Conservation (phyloP, 176 grass and related monocot genomes). For the Calamus simplicifolius region DNA sequence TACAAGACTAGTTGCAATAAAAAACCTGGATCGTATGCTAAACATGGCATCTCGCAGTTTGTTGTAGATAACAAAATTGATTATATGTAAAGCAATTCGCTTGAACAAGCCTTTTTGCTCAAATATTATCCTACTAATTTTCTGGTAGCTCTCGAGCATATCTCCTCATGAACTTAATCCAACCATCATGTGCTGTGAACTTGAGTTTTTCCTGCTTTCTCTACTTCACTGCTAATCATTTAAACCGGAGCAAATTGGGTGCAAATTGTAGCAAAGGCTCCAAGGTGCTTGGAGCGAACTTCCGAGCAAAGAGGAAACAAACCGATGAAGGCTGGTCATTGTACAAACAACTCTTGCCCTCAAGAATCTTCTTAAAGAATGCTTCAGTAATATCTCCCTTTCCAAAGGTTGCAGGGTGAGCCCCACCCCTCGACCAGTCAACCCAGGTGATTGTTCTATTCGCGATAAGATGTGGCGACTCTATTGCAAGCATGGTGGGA, state of each 20-base stretch:
- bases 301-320: slow-evolving; percentile 61
- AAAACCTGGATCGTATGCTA: too few relatives aligned
- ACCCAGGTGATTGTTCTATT: slow-evolving; percentile 52
- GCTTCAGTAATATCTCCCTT: slow-evolving; percentile 22
- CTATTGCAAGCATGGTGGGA: slow-evolving; percentile 37
- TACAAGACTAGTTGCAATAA: too few relatives aligned
- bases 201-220: neutral
- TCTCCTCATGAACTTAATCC: too few relatives aligned
- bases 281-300: slow-evolving; percentile 43
- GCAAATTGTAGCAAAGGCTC: slow-evolving; percentile 32
- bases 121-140: too few relatives aligned
- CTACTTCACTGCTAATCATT: neutral
- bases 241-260: slow-evolving; percentile 20
- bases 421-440: slow-evolving; percentile 60
- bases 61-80: too few relatives aligned
- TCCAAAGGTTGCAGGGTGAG: slow-evolving; percentile 63
- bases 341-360: slow-evolving; percentile 23
- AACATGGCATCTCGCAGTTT: too few relatives aligned
- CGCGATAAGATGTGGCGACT: slow-evolving; percentile 12
- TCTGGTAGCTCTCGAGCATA: too few relatives aligned
- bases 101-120: too few relatives aligned
- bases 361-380: slow-evolving; percentile 5
- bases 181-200: too few relatives aligned
- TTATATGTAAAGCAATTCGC: too few relatives aligned
- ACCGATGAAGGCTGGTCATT: slow-evolving; percentile 23